These are phyloP conservation scores for Dictyostelium capitatum DNA, from an alignment of 78 protist genomes.

Conservation along the genomic window DNA sequence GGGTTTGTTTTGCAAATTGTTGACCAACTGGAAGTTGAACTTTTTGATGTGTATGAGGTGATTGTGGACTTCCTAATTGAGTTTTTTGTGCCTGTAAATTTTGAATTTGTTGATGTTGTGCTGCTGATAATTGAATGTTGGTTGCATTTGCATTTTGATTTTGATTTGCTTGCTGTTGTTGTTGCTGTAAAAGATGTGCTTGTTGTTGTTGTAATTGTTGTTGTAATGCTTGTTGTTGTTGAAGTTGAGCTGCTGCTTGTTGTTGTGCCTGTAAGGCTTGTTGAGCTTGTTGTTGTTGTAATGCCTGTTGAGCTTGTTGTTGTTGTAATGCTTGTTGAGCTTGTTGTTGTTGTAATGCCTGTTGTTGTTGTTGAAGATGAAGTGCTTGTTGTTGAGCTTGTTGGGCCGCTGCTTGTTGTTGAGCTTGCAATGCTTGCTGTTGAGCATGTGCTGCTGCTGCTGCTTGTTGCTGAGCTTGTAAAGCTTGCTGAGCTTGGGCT, in stretches of 20 bases:
- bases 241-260: not conserved
- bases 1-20: not conserved
- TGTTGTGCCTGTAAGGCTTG: not conserved
- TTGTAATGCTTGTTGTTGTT: not conserved
- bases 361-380: not conserved
- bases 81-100: too few species aligned
- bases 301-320: not conserved
- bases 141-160: too few species aligned
- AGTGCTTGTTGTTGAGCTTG: not conserved
- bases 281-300: not conserved
- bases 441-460: not conserved
- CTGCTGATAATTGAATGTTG: too few species aligned
- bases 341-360: not conserved
- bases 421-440: not conserved
- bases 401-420: not conserved
- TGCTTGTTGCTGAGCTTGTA: not conserved
- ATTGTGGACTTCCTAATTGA: not conserved
- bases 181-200: not conserved
- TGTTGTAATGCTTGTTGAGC: not conserved
- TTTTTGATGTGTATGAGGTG: not conserved
- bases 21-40: not conserved
- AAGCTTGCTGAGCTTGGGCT: not conserved
- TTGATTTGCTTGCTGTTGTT: not conserved
- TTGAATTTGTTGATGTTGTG: too few species aligned
- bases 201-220: not conserved